A percentile compares a stretch with the other conserved stretches of the same genome.
phyloP scores from a whole-genome alignment of 129 eudicot genomes.

The Flaveria bidentis region DNA sequence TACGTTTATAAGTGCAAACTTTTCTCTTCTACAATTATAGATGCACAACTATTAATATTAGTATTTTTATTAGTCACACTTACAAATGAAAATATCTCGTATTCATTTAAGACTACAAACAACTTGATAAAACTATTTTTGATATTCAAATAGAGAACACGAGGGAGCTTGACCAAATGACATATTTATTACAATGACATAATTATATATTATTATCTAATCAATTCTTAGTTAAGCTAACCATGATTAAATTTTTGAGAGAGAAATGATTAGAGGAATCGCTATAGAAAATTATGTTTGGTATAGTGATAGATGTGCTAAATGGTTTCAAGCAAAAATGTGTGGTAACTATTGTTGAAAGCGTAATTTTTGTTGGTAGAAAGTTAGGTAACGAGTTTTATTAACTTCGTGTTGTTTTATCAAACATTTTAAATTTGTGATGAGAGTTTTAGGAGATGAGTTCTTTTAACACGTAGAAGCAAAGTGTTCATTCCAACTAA shows the following conservation, averaged over 20 bases:
- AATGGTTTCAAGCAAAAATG: not conserved
- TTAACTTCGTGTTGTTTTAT: not conserved
- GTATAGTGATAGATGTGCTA: not conserved
- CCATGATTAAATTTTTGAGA: not conserved
- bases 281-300: not conserved
- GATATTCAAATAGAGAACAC: no score
- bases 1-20: no score
- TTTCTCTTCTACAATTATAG: no score
- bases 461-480: not conserved
- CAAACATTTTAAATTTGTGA: not conserved
- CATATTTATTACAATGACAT: no score
- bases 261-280: not conserved
- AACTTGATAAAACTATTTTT: no score
- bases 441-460: not conserved
- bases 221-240: not conserved
- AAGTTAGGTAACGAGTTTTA: conserved; percentile 5
- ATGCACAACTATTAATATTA: no score
- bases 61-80: no score
- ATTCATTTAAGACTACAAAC: no score
- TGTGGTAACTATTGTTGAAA: not conserved
- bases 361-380: not conserved
- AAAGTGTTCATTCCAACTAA: not conserved
- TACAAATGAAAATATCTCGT: no score
- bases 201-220: no score
- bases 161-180: no score